These are phyloP conservation scores for Hyaloscypha hepaticicola DNA, from an alignment of 495 filamentous ascomycete genomes.

Conservation along the genomic window DNA sequence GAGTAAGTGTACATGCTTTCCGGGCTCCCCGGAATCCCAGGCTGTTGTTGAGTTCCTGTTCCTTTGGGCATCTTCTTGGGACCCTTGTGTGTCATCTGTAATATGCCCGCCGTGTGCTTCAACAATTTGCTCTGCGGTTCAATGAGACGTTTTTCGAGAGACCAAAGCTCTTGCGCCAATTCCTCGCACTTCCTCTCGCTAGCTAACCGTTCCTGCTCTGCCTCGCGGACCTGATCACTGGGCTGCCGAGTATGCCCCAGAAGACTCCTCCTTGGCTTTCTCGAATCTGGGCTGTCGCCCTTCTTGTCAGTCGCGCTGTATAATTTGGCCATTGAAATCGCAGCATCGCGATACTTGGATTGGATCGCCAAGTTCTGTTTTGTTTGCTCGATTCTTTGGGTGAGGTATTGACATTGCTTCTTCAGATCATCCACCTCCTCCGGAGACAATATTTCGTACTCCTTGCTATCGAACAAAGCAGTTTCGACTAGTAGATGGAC, in stretches of 20 bases:
- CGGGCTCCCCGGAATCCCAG: slow-evolving; percentile 61
- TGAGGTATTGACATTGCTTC: slow-evolving; percentile 70
- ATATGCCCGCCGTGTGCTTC: slow-evolving; percentile 88
- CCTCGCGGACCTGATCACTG: slow-evolving; percentile 46
- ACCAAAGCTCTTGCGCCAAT: slow-evolving; percentile 74
- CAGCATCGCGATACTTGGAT: slow-evolving; percentile 90
- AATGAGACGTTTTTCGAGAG: slow-evolving; percentile 68
- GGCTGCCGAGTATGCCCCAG: slow-evolving; percentile 48
- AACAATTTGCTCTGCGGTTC: slow-evolving; percentile 70
- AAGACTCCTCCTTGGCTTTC: slow-evolving; percentile 50
- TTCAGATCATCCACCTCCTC: slow-evolving; percentile 91
- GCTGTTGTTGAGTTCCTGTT: slow-evolving; percentile 27
- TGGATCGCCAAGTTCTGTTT: slow-evolving; percentile 85
- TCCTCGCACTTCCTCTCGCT: slow-evolving; percentile 84
- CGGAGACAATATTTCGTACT: slow-evolving; percentile 81
- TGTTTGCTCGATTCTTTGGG: slow-evolving; percentile 72
- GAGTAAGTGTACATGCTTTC: slow-evolving; percentile 64
- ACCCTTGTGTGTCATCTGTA: slow-evolving; percentile 82
- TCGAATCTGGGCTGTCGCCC: slow-evolving; percentile 28
- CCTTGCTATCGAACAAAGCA: slow-evolving; percentile 79
- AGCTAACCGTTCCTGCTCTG: slow-evolving; percentile 70
- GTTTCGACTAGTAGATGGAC: slow-evolving; percentile 92
- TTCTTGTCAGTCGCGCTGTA: slow-evolving; percentile 54
- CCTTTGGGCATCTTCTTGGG: slow-evolving; percentile 38
- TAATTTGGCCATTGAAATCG: slow-evolving; percentile 76